A percentile compares a stretch with the other conserved stretches of the same genome.
Conservation (phyloP, 1,284 basidiomycete species). For the Trichosporon faecale region DNA sequence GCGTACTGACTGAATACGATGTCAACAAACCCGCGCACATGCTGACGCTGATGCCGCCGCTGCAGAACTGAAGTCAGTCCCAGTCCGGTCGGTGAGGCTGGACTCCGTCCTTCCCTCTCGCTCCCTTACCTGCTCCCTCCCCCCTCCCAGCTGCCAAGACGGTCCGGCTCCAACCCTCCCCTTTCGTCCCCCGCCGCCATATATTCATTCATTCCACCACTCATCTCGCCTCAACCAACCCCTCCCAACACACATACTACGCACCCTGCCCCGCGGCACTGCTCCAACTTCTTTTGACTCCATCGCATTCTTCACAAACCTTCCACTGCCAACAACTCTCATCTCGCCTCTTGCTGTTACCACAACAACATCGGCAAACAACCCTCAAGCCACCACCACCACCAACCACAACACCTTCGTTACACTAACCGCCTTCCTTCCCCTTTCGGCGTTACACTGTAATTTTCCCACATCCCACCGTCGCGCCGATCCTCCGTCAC, state of each 20-base stretch:
- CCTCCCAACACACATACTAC: background rate
- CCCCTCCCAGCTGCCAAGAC: background rate
- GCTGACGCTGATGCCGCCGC: background rate
- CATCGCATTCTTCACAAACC: slow-evolving; percentile 3
- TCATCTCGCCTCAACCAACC: background rate
- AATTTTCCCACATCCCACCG: background rate
- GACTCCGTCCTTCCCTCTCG: background rate
- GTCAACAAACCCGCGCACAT: background rate
- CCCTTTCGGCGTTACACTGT: slow-evolving; percentile 2
- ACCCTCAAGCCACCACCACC: background rate
- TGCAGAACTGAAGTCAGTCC: too few relatives aligned
- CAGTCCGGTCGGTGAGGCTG: background rate
- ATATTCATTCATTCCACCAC: background rate
- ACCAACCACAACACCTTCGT: background rate
- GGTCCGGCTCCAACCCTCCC: background rate
- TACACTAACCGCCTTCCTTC: slow-evolving; percentile 6
- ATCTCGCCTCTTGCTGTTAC: background rate
- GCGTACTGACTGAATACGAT: background rate
- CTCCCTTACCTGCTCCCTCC: background rate
- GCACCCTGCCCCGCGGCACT: background rate
- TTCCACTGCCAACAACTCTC: background rate
- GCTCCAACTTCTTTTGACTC: slow-evolving; percentile 2
- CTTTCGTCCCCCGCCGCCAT: background rate
- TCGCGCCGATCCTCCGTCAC: background rate
- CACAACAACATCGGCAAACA: background rate